These are phyloP conservation scores for Rossbeevera mucosa DNA, from an alignment of 768 basidiomycete species.

Conservation along the genomic window DNA sequence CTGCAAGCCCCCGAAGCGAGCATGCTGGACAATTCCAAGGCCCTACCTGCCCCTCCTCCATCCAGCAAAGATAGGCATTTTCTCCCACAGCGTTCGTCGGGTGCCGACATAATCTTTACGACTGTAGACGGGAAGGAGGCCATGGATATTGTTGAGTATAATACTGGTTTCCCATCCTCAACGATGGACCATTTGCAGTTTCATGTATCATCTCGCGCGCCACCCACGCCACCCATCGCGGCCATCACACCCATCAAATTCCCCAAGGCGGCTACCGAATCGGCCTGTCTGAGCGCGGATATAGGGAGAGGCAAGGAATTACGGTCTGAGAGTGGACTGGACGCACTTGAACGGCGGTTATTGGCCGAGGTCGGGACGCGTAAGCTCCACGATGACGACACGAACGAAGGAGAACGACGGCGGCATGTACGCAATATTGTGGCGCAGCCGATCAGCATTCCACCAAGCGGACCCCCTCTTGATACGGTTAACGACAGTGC, in stretches of 20 bases:
- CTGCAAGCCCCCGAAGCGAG: not conserved
- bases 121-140: not conserved
- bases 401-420: constrained; percentile 4
- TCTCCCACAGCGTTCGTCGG: constrained; percentile 12
- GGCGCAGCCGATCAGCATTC: constrained; percentile 38
- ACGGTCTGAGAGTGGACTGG: constrained; percentile 52
- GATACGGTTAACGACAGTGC: constrained; percentile 40
- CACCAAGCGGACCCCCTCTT: constrained; percentile 23
- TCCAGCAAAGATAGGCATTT: constrained; percentile 34
- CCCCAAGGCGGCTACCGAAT: constrained; percentile 30
- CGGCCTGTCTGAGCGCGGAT: constrained; percentile 23
- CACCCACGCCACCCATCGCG: constrained; percentile 50
- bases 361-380: constrained; percentile 72
- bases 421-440: constrained; percentile 37
- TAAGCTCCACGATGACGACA: constrained; percentile 28
- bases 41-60: constrained; percentile 55
- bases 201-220: constrained; percentile 22
- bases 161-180: constrained; percentile 10
- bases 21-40: constrained; percentile 45
- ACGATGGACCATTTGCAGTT: constrained; percentile 8
- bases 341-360: constrained; percentile 66
- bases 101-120: constrained; percentile 32
- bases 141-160: constrained; percentile 4
- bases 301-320: constrained; percentile 19
- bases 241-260: constrained; percentile 37